Evolutionary conservation across 805 yeast genomes (phyloP).

Genomic region (Pichia manshurica): DNA sequence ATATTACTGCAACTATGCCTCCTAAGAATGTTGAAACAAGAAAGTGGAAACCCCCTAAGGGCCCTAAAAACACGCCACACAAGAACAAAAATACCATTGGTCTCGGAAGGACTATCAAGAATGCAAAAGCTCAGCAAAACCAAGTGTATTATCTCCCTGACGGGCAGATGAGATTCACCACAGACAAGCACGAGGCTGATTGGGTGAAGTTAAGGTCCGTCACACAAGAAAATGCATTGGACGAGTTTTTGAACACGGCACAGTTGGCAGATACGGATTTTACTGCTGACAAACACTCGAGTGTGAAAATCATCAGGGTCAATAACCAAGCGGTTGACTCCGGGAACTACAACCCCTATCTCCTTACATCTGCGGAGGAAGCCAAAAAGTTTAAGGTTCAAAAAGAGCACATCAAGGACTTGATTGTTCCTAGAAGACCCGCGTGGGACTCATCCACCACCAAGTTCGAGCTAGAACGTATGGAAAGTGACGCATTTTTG

Average conservation of each 20-base stretch:
- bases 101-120: conserved; percentile 75
- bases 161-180: conserved; percentile 85
- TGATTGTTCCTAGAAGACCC: conserved; percentile 93
- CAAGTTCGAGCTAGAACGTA: conserved; percentile 70
- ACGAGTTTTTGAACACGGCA: conserved; percentile 92
- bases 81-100: conserved; percentile 82
- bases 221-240: conserved; percentile 89
- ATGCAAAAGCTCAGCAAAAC: conserved; percentile 65
- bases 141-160: conserved; percentile 69
- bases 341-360: conserved; percentile 45
- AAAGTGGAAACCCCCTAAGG: conserved; percentile 85
- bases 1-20: conserved; percentile 10
- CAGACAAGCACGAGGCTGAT: conserved; percentile 74
- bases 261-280: conserved; percentile 95
- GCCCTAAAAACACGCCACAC: conserved; percentile 84
- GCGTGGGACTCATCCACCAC: conserved; percentile 71
- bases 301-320: conserved; percentile 77
- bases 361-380: conserved; percentile 64
- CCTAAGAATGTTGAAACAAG: conserved; percentile 36
- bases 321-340: conserved; percentile 66
- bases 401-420: conserved; percentile 55
- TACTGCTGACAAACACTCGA: conserved; percentile 81
- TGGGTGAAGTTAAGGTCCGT: conserved; percentile 92
- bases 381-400: conserved; percentile 54
- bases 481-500: conserved; percentile 84